Evolutionary conservation across 345 rosid genomes (phyloP), one percentile per base, ranked within the genome.

Genomic region (Lepidium didymum): DNA sequence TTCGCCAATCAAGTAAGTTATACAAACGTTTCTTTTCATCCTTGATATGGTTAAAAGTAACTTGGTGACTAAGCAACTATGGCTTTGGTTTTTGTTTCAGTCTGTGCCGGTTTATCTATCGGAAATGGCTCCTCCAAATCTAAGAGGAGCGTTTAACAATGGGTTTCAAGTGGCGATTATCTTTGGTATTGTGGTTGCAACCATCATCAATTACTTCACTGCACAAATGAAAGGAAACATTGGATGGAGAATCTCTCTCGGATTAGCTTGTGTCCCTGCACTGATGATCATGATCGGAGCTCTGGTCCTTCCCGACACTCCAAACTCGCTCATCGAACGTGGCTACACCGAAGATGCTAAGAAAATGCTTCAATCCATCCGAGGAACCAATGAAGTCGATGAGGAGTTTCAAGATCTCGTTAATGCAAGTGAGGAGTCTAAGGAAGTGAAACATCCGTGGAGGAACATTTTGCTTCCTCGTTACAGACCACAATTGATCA

Each of bases 131-230:
- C 96, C 94, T 1, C 75, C 90, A 1, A 82, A 78, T 43, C 47
- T 86, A 6, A 81, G 94, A 80, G 96, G 94, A 67, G 94, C 92
- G 1, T 85, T 90, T 47, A 87, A 86, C 83, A 90, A 84, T 3
- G 87, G 88, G 4, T 90, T 90, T 70, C 96, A 90, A 71, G 72
- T 90, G 53, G 94, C 92, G 0, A 86, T 86, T 65, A 86, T 90
- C 10, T 74, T 86, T 23, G 96, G 96, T 11, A 87, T 87, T 13
- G 69, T 90, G 11, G 79, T 68, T 5, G 96, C 96, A 2, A 84
- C 81, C 54, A 78, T 90, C 35, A 76, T 90, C 50, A 90, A 87
- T 73, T 87, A 86, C 18, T 79, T 83, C 46, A 86, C 90, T 0
- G 68, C 84, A 47, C 52, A 80, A 25, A 79, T 87, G 47, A 36